Conservation (phyloP, 1,139 yeast genomes). For the Yamadazyma diospyri region DNA sequence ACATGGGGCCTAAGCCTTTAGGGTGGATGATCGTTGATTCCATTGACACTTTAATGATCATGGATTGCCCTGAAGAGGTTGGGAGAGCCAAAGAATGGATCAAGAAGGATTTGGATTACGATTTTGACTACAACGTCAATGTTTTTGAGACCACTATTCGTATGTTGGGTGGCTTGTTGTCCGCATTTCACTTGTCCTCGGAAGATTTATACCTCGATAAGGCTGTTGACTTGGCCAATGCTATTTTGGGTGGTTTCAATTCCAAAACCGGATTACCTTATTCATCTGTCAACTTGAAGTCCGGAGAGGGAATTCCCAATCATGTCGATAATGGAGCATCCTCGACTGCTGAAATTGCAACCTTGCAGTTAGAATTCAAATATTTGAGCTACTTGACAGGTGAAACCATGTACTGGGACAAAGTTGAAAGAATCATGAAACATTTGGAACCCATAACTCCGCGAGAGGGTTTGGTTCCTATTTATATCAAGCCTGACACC, state of each 20-base stretch:
- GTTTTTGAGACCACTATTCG: conserved; percentile 92
- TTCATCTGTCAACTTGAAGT: conserved; percentile 68
- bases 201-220: conserved; percentile 73
- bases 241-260: conserved; percentile 64
- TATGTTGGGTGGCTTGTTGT: conserved; percentile 87
- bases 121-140: conserved; percentile 69
- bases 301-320: conserved; percentile 57
- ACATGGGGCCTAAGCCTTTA: conserved; percentile 79
- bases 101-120: conserved; percentile 43
- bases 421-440: conserved; percentile 69
- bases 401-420: conserved; percentile 72
- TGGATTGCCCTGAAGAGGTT: conserved; percentile 71
- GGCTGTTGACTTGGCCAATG: conserved; percentile 71
- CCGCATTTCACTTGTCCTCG: conserved; percentile 71
- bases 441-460: conserved; percentile 56
- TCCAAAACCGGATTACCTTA: conserved; percentile 69
- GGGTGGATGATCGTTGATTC: conserved; percentile 97
- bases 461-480: conserved; percentile 79
- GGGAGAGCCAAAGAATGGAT: conserved; percentile 74
- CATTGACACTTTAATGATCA: conserved; percentile 75
- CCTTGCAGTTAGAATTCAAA: conserved; percentile 85
- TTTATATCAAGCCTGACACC: conserved; percentile 69
- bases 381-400: conserved; percentile 80
- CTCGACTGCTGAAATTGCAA: conserved; percentile 88
- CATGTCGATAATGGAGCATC: conserved; percentile 65